phyloP scores from a whole-genome alignment of 495 filamentous ascomycete species.

The Lepraria neglecta region DNA sequence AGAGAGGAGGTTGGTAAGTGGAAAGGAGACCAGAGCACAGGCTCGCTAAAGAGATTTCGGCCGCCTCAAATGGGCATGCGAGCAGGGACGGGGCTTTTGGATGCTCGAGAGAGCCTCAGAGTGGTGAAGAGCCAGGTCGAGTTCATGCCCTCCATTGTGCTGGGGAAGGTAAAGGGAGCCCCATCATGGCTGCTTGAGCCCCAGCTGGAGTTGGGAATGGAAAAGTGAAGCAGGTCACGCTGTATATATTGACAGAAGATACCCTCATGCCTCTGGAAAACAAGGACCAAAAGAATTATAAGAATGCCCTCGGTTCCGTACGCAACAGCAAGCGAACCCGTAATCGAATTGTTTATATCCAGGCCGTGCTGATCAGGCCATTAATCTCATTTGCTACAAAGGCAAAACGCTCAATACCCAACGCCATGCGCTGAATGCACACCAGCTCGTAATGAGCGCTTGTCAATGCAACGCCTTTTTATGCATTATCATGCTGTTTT shows the following conservation, averaged over 20 bases:
- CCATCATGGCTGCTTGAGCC: no score
- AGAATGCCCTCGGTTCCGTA: no score
- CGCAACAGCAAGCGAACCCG: no score
- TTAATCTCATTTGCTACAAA: not conserved
- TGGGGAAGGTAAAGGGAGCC: no score
- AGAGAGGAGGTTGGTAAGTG: not conserved
- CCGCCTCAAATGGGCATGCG: no score
- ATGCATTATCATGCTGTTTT: not conserved
- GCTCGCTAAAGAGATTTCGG: no score
- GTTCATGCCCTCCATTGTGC: no score
- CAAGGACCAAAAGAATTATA: not conserved
- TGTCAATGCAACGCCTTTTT: not conserved
- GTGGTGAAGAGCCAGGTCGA: no score
- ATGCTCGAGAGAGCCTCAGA: no score
- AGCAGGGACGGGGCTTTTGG: no score
- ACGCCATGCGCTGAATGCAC: slow-evolving; percentile 2
- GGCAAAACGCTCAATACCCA: not conserved
- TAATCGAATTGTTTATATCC: not conserved
- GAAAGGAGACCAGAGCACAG: not conserved
- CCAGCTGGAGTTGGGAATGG: not conserved
- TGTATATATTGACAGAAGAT: not conserved
- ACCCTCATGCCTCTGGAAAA: not conserved
- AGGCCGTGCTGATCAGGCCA: not conserved
- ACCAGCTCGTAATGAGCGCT: not conserved
- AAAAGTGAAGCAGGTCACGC: not conserved